Conservation (phyloP, 116 monocot genomes). For the Posidonia oceanica region DNA sequence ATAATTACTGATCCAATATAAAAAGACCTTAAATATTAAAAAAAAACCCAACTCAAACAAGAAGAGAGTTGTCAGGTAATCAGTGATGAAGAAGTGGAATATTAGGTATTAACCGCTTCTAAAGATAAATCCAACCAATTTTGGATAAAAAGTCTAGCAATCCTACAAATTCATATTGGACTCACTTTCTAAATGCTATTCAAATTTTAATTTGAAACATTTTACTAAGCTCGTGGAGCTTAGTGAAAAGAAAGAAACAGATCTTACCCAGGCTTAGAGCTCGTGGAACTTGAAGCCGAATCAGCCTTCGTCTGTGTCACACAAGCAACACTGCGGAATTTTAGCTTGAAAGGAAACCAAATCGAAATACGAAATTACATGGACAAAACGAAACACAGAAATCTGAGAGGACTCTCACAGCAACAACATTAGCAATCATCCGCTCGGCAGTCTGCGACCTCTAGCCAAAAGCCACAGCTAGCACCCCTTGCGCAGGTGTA, state of each 20-base stretch:
- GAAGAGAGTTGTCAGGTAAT: no score
- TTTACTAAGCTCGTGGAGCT: not conserved
- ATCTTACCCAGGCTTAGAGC: constrained; percentile 10
- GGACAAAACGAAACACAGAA: not conserved
- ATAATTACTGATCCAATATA: no score
- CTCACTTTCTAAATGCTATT: not conserved
- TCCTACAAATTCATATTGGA: no score
- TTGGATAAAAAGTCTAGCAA: no score
- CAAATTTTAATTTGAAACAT: not conserved
- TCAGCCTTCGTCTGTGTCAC: constrained; percentile 2
- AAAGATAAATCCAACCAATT: no score
- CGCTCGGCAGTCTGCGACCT: not conserved
- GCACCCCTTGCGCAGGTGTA: not conserved
- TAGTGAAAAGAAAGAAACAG: not conserved
- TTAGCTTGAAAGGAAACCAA: not conserved
- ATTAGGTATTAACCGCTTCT: no score
- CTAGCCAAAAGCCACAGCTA: not conserved
- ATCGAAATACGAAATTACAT: not conserved
- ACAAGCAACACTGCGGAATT: not conserved
- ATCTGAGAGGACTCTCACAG: constrained; percentile 1
- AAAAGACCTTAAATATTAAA: no score
- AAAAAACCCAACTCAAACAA: no score
- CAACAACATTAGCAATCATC: constrained; percentile 3
- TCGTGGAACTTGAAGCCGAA: not conserved
- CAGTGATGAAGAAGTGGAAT: no score